Evolutionary conservation across 176 grass and related monocot species (phyloP).

Genomic region (Tuctoria greenei): DNA sequence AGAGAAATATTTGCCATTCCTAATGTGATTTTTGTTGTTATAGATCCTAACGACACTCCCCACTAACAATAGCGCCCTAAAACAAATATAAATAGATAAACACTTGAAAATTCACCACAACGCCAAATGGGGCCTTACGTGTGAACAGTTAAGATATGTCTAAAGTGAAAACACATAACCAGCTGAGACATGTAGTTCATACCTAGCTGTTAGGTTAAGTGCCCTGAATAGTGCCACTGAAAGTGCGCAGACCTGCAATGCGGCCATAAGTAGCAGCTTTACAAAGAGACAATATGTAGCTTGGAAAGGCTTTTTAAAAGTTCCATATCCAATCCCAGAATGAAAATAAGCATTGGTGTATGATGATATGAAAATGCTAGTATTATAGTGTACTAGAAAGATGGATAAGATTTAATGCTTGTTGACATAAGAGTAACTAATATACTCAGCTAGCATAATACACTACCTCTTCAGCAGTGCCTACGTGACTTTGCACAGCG

Average conservation of each 20-base stretch:
- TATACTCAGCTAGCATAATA: constrained; percentile 21
- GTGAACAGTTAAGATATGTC: constrained; percentile 24
- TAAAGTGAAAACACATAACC: constrained; percentile 20
- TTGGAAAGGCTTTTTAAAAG: background rate
- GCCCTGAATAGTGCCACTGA: constrained; percentile 93
- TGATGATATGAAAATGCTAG: constrained; percentile 13
- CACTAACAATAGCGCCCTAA: background rate
- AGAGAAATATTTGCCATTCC: background rate
- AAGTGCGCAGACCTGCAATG: constrained; percentile 76
- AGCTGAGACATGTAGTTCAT: constrained; percentile 26
- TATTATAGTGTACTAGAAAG: background rate
- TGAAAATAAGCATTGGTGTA: constrained; percentile 23
- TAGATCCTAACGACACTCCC: background rate
- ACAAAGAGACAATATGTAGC: background rate
- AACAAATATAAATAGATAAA: too few relatives aligned
- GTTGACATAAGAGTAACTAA: background rate
- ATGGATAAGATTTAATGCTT: background rate
- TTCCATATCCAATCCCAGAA: constrained; percentile 14
- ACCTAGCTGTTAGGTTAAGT: constrained; percentile 89
- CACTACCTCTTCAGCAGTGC: constrained; percentile 85
- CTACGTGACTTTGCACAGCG: constrained; percentile 70
- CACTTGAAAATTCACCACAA: background rate
- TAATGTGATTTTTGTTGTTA: background rate
- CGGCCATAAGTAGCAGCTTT: constrained; percentile 30
- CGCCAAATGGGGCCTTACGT: background rate